phyloP scores from a whole-genome alignment of 208 protist species.

The Trypanosoma brucei region DNA sequence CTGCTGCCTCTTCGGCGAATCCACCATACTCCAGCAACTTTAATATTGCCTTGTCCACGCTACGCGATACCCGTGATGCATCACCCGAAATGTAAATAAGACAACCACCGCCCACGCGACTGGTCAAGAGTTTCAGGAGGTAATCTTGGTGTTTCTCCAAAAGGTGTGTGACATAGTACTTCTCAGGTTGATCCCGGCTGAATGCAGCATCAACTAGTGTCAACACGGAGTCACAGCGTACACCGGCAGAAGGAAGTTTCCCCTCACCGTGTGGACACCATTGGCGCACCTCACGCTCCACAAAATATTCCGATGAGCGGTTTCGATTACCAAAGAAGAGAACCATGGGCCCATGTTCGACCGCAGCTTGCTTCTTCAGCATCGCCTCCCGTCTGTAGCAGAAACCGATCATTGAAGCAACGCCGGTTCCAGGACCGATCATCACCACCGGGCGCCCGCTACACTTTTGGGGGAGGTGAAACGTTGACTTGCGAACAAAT shows the following conservation, averaged over 20 bases:
- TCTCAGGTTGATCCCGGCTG: constrained; percentile 70
- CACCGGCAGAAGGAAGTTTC: constrained; percentile 8
- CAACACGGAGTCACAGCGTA: constrained; percentile 35
- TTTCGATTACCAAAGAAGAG: constrained; percentile 69
- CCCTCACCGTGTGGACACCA: constrained; percentile 42
- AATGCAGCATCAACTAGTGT: constrained; percentile 76
- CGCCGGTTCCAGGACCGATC: constrained; percentile 92
- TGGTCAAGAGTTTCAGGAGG: constrained; percentile 45
- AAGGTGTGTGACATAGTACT: constrained; percentile 88
- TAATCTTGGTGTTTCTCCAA: constrained; percentile 64
- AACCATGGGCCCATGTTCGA: constrained; percentile 35
- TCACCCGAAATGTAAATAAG: constrained; percentile 90
- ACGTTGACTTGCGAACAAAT: constrained; percentile 84
- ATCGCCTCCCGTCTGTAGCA: constrained; percentile 66
- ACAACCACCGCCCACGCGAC: constrained; percentile 28
- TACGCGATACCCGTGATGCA: constrained; percentile 87
- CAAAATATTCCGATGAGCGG: constrained; percentile 56
- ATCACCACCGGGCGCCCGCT: constrained; percentile 70
- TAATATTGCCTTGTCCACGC: constrained; percentile 83
- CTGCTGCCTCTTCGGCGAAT: constrained; percentile 52
- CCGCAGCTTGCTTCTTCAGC: constrained; percentile 35
- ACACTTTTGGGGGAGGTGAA: constrained; percentile 68
- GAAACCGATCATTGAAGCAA: constrained; percentile 76
- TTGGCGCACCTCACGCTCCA: constrained; percentile 35
- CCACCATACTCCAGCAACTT: constrained; percentile 60